Base-by-base conservation (phyloP, 2,329 filamentous ascomycete genomes). In the Plectosphaerella cucumerina region DNA sequence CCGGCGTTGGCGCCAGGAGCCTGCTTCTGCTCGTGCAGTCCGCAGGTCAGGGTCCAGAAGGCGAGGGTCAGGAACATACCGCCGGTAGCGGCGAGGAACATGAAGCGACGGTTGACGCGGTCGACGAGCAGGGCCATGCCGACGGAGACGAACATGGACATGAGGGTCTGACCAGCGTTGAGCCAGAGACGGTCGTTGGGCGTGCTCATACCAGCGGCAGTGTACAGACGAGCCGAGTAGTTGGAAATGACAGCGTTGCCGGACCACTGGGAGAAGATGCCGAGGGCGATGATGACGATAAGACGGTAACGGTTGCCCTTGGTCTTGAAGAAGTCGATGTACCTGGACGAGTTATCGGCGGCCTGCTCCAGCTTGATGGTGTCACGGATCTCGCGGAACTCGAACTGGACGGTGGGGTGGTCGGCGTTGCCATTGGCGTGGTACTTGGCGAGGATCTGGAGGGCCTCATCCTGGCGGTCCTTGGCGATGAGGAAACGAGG, bases 161-260 rank as follows among this genome's bases (percentile, higher is more conserved):
- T 72, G 42, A 83, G 76, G 8, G 75, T 83, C 62, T 82, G 79
- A 55, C 82, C 78, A 49, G 78, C 80, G 20, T 70, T 69, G 39
- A 75, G 72, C 52, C 69, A 77, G 20, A 81, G 73, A 66, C 82
- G 81, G 64, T 76, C 73, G 58, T 76, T 75, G 59, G 80, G 71
- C 46, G 74, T 69, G 2, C 60, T 77, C 60, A 87, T 84, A 46
- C 83, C 83, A 44, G 82, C 82, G 45, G 76, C 77, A 34, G 74
- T 68, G 66, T 85, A 85, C 55, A 87, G 74, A 50, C 76, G 72
- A 51, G 82, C 79, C 58, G 84, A 81, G 63, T 87, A 87, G 68
- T 86, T 86, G 55, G 77, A 82, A 60, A 87, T 80, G 3, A 87
- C 68, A 18, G 80, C 83, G 60, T 86, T 87, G 43, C 85, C 84